These are phyloP conservation scores for Glycyrrhiza uralensis DNA, from an alignment of 306 rosid genomes.

Conservation along the genomic window DNA sequence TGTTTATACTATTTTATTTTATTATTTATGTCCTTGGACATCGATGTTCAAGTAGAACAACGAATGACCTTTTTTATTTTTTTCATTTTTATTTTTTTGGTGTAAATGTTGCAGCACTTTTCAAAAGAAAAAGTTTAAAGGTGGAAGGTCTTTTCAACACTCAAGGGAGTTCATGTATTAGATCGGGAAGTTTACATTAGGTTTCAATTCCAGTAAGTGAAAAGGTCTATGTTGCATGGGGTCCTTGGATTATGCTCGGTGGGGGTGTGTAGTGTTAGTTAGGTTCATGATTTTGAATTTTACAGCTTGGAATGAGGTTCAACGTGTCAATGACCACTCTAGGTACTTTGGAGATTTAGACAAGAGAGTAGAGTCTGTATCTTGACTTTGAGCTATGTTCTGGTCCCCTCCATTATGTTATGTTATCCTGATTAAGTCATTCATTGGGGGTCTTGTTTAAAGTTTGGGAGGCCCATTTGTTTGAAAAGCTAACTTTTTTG, in stretches of 20 bases:
- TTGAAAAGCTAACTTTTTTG: constrained; percentile 40
- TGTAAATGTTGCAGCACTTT: constrained; percentile 4
- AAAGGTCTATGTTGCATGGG: constrained; percentile 12
- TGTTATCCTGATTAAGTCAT: constrained; percentile 46
- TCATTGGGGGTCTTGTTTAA: constrained; percentile 60
- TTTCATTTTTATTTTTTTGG: no score
- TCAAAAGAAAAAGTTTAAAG: background rate
- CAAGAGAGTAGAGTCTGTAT: constrained; percentile 32
- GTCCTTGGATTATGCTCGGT: constrained; percentile 23
- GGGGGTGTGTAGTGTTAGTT: constrained; percentile 25
- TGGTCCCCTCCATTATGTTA: constrained; percentile 74
- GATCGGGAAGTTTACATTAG: constrained; percentile 11
- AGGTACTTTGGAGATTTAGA: constrained; percentile 41
- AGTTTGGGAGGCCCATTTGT: constrained; percentile 43
- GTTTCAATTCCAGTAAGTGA: background rate
- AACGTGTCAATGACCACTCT: constrained; percentile 41
- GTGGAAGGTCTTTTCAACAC: constrained; percentile 20
- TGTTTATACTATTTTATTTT: background rate
- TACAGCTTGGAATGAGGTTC: constrained; percentile 33
- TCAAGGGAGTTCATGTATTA: constrained; percentile 12
- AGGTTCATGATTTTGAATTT: constrained; percentile 32
- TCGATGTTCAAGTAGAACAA: constrained; percentile 4
- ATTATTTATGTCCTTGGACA: background rate
- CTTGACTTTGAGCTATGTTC: constrained; percentile 57
- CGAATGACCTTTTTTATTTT: constrained; percentile 9